Evolutionary conservation across 306 rosid species (phyloP).

Genomic region (Hippophae tibetana): DNA sequence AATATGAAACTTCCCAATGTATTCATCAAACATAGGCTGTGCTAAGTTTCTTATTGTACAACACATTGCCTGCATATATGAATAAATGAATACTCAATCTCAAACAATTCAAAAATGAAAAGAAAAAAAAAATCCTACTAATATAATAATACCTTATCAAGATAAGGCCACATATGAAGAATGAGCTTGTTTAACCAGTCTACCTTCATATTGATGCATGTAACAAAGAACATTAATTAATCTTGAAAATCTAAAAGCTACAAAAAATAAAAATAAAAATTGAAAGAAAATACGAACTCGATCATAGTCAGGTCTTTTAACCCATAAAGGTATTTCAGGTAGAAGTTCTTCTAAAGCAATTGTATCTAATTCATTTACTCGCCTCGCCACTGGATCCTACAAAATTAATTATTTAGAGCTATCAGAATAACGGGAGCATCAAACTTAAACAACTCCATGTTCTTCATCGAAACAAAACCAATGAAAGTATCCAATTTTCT

Average conservation of each 20-base stretch:
- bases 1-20: conserved; percentile 60
- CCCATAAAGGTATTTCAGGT: conserved; percentile 84
- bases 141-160: conserved; percentile 50
- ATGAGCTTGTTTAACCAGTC: conserved; percentile 81
- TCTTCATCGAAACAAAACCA: too few relatives aligned
- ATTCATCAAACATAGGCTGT: conserved; percentile 53
- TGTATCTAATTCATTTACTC: conserved; percentile 65
- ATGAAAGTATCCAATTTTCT: background rate
- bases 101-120: background rate
- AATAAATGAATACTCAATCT: conserved; percentile 1
- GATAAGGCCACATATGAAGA: conserved; percentile 68
- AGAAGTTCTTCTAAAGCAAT: conserved; percentile 55
- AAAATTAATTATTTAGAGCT: conserved; percentile 18
- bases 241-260: background rate
- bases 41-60: conserved; percentile 39
- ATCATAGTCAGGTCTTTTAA: conserved; percentile 72
- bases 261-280: background rate
- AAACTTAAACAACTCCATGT: background rate
- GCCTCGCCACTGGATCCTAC: conserved; percentile 64
- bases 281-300: conserved; percentile 46
- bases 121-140: background rate
- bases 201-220: conserved; percentile 41
- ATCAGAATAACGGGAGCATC: conserved; percentile 2
- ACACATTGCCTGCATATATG: conserved; percentile 56
- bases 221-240: conserved; percentile 15